Evolutionary conservation across 1,139 yeast genomes (phyloP), one percentile per base, ranked within the genome.

Genomic region (Candida sp.): DNA sequence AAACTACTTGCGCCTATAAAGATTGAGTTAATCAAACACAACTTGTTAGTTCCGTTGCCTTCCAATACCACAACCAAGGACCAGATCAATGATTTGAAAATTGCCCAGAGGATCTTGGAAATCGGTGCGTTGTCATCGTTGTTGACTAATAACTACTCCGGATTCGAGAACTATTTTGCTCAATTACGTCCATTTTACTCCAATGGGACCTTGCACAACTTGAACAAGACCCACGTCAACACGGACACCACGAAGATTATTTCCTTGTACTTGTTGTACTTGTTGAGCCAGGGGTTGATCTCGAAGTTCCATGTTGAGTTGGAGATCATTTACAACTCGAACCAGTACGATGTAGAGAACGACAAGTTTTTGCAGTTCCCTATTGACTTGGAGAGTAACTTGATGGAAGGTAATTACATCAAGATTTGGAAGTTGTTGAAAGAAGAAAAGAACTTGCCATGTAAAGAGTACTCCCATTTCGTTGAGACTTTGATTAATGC

Each of bases 381-480:
- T 28, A 86, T 94, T 52, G 84, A 86, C 60, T 84, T 94, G 59
- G 99, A 94, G 68, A 88, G 91, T 60, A 90, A 96, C 86, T 82
- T 94, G 59, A 92, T 94, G 90, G 99, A 94, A 69, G 99, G 99
- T 44, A 89, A 94, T 58, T 94, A 93, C 69, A 96, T 91, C 68
- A 90, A 90, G 71, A 94, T 94, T 49, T 90, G 96, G 90, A 87
- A 86, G 60, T 81, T 90, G 50, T 82, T 87, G 73, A 76, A 82
- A 63, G 79, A 80, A 48, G 85, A 85, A 17, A 69, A 78, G 17
- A 63, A 65, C 53, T 69, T 77, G 57, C 86, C 86, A 30, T 80
- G 85, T 59, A 73, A 78, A 47, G 91, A 87, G 63, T 86, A 78
- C 63, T 71, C 70, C 50, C 80, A 84, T 48, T 87, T 87, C 66